phyloP scores from a whole-genome alignment of 73 alveolate species.

The Blepharisma japonicum region DNA sequence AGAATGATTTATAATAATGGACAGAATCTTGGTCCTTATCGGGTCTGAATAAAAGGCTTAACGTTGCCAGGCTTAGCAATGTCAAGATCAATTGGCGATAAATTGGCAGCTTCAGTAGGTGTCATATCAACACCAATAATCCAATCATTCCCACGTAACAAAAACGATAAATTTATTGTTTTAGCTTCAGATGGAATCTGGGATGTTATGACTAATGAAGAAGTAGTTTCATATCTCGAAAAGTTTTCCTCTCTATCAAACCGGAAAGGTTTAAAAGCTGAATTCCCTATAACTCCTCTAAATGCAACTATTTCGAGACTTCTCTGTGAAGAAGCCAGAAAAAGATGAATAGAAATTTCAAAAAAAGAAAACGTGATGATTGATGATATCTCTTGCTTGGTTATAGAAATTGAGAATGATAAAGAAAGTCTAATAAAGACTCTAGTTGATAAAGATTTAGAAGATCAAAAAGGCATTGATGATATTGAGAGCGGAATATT shows the following conservation, averaged over 20 bases:
- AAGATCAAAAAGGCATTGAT: too few species aligned
- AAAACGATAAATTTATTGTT: constrained; percentile 30
- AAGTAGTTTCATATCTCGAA: constrained; percentile 23
- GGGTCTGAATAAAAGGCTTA: constrained; percentile 42
- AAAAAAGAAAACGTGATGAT: constrained; percentile 30
- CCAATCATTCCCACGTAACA: constrained; percentile 1
- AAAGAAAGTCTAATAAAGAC: neutral
- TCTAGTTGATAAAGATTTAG: too few species aligned
- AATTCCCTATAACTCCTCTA: neutral
- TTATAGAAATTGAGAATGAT: constrained; percentile 11
- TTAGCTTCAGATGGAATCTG: constrained; percentile 54
- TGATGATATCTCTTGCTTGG: constrained; percentile 31
- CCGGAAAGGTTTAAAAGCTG: neutral
- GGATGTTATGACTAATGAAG: constrained; percentile 38
- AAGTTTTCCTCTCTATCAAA: neutral
- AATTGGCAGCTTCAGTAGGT: constrained; percentile 46
- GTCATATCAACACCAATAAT: constrained; percentile 54
- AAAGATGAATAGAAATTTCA: constrained; percentile 3
- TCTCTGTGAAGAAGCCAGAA: constrained; percentile 32
- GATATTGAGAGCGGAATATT: too few species aligned
- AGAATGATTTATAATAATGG: constrained; percentile 39
- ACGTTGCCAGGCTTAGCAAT: constrained; percentile 53
- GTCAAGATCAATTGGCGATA: constrained; percentile 57
- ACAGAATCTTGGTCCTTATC: constrained; percentile 36
- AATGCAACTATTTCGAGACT: constrained; percentile 18